A percentile compares a stretch with the other conserved stretches of the same genome.
Evolutionary conservation across 495 filamentous ascomycete genomes (phyloP).

Genomic region (Talaromyces adpressus): DNA sequence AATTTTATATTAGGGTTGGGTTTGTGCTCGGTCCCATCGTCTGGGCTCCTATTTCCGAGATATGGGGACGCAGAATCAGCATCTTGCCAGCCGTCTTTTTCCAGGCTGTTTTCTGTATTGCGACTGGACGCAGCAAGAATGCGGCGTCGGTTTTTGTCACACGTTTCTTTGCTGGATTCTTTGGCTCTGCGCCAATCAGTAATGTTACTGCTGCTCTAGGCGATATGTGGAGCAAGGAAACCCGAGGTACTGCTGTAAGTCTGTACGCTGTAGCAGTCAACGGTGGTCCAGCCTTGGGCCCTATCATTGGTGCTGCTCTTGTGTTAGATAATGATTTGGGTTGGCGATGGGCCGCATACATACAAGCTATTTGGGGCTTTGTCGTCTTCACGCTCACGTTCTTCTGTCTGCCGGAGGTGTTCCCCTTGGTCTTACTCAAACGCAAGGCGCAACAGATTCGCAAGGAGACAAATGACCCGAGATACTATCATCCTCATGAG

Average conservation of each 20-base stretch:
- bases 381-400: slow-evolving; percentile 17
- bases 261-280: slow-evolving; percentile 36
- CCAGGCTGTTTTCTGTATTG: slow-evolving; percentile 37
- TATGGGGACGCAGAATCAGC: slow-evolving; percentile 30
- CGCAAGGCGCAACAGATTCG: slow-evolving; percentile 26
- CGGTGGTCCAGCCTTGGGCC: slow-evolving; percentile 37
- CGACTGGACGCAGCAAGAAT: slow-evolving; percentile 29
- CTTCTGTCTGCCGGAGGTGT: slow-evolving; percentile 28
- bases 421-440: slow-evolving; percentile 22
- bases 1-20: slow-evolving; percentile 9
- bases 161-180: slow-evolving; percentile 41
- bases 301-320: slow-evolving; percentile 39
- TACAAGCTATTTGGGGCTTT: slow-evolving; percentile 25
- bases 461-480: slow-evolving; percentile 22
- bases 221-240: slow-evolving; percentile 35
- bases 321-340: slow-evolving; percentile 27
- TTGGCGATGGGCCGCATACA: slow-evolving; percentile 39
- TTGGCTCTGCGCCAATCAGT: slow-evolving; percentile 39
- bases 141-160: slow-evolving; percentile 30
- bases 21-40: slow-evolving; percentile 24
- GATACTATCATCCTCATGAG: slow-evolving; percentile 34
- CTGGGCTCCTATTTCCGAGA: slow-evolving; percentile 35
- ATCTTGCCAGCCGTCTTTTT: slow-evolving; percentile 41
- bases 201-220: slow-evolving; percentile 40
- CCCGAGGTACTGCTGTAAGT: slow-evolving; percentile 31